phyloP scores from a whole-genome alignment of 306 rosid species.

The Calophaca sinica region DNA sequence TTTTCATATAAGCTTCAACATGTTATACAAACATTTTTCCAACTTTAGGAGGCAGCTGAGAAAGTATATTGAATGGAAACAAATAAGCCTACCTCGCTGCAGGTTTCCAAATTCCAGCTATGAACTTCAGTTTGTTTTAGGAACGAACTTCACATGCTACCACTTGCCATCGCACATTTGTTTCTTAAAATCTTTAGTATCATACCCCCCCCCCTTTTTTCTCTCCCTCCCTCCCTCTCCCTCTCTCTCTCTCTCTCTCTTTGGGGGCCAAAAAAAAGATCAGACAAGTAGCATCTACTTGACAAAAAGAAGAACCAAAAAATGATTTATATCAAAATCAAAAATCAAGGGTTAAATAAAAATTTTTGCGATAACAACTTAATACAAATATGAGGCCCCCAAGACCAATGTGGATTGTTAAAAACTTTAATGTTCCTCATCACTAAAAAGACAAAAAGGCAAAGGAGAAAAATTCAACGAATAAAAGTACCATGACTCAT shows the following conservation, averaged over 20 bases:
- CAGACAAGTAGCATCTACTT: not conserved
- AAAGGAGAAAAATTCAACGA: conserved; percentile 36
- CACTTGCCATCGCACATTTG: not conserved
- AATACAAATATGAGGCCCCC: conserved; percentile 41
- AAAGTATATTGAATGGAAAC: not conserved
- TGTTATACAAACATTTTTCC: not conserved
- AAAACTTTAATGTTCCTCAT: conserved; percentile 17
- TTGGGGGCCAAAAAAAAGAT: too few species aligned
- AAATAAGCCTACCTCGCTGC: not conserved
- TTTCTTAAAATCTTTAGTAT: not conserved
- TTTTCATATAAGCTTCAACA: not conserved
- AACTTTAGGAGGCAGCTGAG: not conserved
- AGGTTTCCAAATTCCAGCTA: not conserved
- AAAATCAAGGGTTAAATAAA: conserved; percentile 2
- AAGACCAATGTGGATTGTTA: conserved; percentile 29
- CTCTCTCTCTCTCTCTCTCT: too few species aligned
- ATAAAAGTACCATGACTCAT: conserved; percentile 39
- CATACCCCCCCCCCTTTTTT: too few species aligned
- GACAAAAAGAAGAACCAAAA: not conserved
- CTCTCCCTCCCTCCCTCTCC: too few species aligned
- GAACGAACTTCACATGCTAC: conserved; percentile 14
- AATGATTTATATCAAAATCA: conserved; percentile 10
- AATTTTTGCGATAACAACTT: conserved; percentile 6
- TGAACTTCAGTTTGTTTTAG: conserved; percentile 6
- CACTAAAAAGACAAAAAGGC: not conserved